Conservation (phyloP, 1,284 basidiomycete species). For the Ustilago xerochloae region DNA sequence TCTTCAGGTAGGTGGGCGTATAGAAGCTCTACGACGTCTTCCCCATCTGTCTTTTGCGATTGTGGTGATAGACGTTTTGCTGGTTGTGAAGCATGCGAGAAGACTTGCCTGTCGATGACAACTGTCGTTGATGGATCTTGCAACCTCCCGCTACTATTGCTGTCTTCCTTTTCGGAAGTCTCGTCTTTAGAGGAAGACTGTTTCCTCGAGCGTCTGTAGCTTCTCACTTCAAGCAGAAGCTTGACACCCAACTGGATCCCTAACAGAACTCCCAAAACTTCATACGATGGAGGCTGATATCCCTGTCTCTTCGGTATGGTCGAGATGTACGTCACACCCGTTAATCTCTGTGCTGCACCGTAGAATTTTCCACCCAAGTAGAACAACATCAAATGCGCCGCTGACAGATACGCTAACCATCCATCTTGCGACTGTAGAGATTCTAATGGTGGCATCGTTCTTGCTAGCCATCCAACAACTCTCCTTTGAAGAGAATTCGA, state of each 20-base stretch:
- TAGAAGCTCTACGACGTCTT: conserved; percentile 21
- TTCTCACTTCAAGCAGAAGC: conserved; percentile 20
- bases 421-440: conserved; percentile 60
- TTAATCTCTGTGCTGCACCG: conserved; percentile 65
- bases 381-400: conserved; percentile 69
- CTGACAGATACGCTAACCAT: conserved; percentile 61
- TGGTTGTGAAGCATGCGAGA: conserved; percentile 39
- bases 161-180: not conserved
- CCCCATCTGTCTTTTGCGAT: not conserved
- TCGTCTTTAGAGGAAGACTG: not conserved
- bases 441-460: conserved; percentile 63
- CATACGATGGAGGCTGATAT: conserved; percentile 66
- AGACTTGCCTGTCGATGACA: conserved; percentile 23
- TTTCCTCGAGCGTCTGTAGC: conserved; percentile 2
- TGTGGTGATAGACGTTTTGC: conserved; percentile 20
- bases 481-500: not conserved
- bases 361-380: conserved; percentile 69
- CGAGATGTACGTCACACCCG: conserved; percentile 65
- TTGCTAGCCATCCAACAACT: conserved; percentile 24
- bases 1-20: conserved; percentile 33
- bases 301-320: conserved; percentile 40
- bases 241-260: conserved; percentile 66
- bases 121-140: conserved; percentile 32
- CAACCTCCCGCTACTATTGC: not conserved
- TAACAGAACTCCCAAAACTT: conserved; percentile 68